Base-by-base conservation (phyloP, 2,329 filamentous ascomycete genomes). In the Pseudogymnoascus sp. region DNA sequence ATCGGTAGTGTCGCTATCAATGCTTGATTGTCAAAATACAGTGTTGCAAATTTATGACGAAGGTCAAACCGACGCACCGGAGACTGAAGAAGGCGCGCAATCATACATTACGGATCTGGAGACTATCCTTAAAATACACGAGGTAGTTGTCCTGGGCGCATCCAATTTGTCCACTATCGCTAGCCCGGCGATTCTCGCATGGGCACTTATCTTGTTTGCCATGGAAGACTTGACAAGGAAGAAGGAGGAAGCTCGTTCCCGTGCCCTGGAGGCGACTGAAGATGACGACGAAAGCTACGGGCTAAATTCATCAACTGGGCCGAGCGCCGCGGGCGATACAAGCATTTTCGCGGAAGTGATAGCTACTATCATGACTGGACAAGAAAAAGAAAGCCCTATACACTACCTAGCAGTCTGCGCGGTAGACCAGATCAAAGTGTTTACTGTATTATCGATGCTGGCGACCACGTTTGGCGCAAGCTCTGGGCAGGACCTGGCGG, bases 181-280 rank as follows among this genome's bases (percentile, higher is more conserved):
- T 19, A 86, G 84, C 63, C 90, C 91, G 1, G 85, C 90, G 16
- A 82, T 91, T 19, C 89, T 96, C 68, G 85, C 89, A 2, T 97
- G 93, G 93, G 86, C 87, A 3, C 79, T 93, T 59, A 83, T 96
- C 26, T 79, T 93, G 8, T 84, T 89, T 70, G 81, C 83, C 26
- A 85, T 95, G 77, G 84, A 85, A 67, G 77, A 84, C 44, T 83
- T 83, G 11, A 88, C 86, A 67, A 80, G 84, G 63, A 80, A 79
- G 61, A 80, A 87, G 53, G 84, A 83, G 40, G 86, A 89, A 71
- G 70, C 68, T n/a, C 73, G 77, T 62, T 37, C 59, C 10, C 59
- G 59, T 8, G 59, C 59, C 7, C 33, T 61, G 38, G 59, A 61
- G 31, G 59, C 26, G 10, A 37, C 37, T 24, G 59, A 61, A 29